Percentiles rank a stretch among this genome's conserved stretches.
Evolutionary conservation across 306 rosid species (phyloP).

Genomic region (Leucaena leucocephala): DNA sequence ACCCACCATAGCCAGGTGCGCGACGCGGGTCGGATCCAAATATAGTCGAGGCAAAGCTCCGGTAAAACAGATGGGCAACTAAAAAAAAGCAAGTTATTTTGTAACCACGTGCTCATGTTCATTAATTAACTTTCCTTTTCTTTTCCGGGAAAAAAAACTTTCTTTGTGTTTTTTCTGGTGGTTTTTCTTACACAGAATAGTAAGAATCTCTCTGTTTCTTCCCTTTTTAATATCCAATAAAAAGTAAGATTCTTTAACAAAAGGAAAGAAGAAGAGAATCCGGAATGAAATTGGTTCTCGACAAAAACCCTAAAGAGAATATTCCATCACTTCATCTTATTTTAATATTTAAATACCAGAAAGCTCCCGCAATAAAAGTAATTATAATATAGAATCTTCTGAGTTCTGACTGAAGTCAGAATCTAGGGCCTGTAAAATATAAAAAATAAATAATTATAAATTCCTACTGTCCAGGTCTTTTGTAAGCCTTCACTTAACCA

Average conservation of each 20-base stretch:
- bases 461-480: not conserved
- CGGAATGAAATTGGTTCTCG: conserved; percentile 26
- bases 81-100: too few species aligned
- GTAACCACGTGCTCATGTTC: too few species aligned
- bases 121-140: too few species aligned
- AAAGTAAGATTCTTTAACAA: not conserved
- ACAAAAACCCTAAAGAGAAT: conserved; percentile 31
- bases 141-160: not conserved
- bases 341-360: not conserved
- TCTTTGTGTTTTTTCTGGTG: too few species aligned
- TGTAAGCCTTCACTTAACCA: not conserved
- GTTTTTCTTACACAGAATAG: too few species aligned
- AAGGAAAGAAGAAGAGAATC: conserved; percentile 14
- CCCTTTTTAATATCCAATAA: not conserved
- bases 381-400: not conserved
- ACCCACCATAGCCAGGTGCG: too few species aligned
- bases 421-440: conserved; percentile 38
- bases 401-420: conserved; percentile 39
- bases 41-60: too few species aligned
- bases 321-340: conserved; percentile 8
- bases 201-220: not conserved
- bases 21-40: too few species aligned
- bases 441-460: not conserved
- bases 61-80: too few species aligned
- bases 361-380: not conserved